Conservation (phyloP, 371 early-diverging fungal genomes). For the Neoconidiobolus thromboides region DNA sequence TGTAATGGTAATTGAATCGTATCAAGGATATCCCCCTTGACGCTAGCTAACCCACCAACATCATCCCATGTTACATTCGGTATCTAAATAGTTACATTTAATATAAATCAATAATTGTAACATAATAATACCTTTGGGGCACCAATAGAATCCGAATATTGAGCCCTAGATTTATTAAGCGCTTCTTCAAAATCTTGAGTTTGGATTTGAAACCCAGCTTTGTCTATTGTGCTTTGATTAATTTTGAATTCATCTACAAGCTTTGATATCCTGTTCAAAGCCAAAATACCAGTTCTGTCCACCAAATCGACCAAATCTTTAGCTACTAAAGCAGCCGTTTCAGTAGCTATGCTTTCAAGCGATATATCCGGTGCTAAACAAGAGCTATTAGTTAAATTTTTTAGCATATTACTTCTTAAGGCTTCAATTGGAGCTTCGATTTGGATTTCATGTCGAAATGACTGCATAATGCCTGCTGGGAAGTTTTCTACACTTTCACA, state of each 20-base stretch:
- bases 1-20: constrained; percentile 96
- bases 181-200: constrained; percentile 62
- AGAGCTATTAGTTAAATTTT: constrained; percentile 22
- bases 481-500: constrained; percentile 54
- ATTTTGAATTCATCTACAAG: constrained; percentile 1
- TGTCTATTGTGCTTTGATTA: background rate
- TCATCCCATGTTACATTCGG: constrained; percentile 97
- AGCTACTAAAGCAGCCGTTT: constrained; percentile 79
- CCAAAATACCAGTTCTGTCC: constrained; percentile 41
- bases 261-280: constrained; percentile 29
- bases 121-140: constrained; percentile 54
- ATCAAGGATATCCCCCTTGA: constrained; percentile 93
- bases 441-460: constrained; percentile 53
- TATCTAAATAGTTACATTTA: constrained; percentile 20
- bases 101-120: constrained; percentile 7
- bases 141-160: constrained; percentile 80
- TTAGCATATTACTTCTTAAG: constrained; percentile 36
- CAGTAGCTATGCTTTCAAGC: constrained; percentile 47
- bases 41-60: constrained; percentile 95
- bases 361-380: constrained; percentile 59
- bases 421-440: constrained; percentile 56
- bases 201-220: constrained; percentile 52
- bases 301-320: constrained; percentile 65
- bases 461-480: constrained; percentile 40
- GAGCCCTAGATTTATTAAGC: constrained; percentile 52